These are phyloP conservation scores for Zizania palustris DNA, from an alignment of 202 grass and related monocot species.

Conservation along the genomic window DNA sequence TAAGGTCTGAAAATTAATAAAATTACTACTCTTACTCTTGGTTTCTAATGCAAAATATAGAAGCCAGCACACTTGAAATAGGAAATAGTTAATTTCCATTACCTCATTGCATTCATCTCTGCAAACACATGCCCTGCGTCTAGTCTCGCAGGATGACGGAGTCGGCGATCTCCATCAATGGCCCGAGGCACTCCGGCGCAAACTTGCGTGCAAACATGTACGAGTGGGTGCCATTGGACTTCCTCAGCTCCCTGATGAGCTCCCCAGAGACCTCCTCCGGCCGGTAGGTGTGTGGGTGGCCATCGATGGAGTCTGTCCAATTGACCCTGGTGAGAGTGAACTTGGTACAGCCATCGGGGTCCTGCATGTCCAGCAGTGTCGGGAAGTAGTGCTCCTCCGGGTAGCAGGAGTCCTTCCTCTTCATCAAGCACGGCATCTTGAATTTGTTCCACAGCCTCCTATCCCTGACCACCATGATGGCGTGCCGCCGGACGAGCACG, in stretches of 20 bases:
- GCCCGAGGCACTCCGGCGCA: slow-evolving; percentile 40
- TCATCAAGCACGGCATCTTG: slow-evolving; percentile 57
- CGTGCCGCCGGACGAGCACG: slow-evolving; percentile 60
- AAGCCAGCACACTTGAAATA: slow-evolving; percentile 12
- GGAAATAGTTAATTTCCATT: background rate
- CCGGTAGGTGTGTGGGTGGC: slow-evolving; percentile 71
- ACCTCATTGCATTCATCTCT: slow-evolving; percentile 49
- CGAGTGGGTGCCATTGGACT: slow-evolving; percentile 62
- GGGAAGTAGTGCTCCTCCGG: slow-evolving; percentile 91
- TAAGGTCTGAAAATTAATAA: background rate
- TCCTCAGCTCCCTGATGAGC: slow-evolving; percentile 65
- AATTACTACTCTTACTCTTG: background rate
- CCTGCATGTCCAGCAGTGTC: slow-evolving; percentile 74
- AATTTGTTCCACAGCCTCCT: slow-evolving; percentile 79
- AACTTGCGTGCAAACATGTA: slow-evolving; percentile 82
- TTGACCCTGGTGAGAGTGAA: slow-evolving; percentile 76
- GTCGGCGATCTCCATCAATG: slow-evolving; percentile 57
- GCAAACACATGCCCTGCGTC: background rate
- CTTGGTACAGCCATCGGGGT: slow-evolving; percentile 54
- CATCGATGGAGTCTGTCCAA: slow-evolving; percentile 55
- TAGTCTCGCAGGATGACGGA: slow-evolving; percentile 60
- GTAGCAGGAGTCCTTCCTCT: slow-evolving; percentile 59
- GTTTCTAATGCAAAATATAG: background rate
- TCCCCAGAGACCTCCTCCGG: slow-evolving; percentile 60
- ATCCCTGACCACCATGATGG: slow-evolving; percentile 68